These are phyloP conservation scores for Lentinula edodes DNA, from an alignment of 768 basidiomycete species.

Conservation along the genomic window DNA sequence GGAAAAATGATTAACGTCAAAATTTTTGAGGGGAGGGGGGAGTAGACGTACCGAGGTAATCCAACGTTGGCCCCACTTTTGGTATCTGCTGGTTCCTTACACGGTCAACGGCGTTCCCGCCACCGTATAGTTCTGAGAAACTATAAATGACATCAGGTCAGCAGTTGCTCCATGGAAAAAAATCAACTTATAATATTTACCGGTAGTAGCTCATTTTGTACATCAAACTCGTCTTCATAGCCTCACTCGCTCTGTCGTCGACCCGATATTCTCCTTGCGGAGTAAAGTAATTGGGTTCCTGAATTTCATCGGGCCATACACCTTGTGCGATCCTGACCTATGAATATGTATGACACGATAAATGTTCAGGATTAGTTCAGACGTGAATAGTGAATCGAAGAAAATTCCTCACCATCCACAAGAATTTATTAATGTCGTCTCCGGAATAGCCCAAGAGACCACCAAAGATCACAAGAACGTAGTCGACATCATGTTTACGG, in stretches of 20 bases:
- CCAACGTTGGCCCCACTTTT: constrained; percentile 68
- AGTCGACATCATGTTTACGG: constrained; percentile 95
- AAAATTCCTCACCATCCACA: constrained; percentile 88
- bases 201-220: constrained; percentile 99
- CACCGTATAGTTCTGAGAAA: constrained; percentile 84
- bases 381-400: not conserved
- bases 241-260: constrained; percentile 73
- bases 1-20: not conserved
- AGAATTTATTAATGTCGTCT: constrained; percentile 99
- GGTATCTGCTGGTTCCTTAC: constrained; percentile 88
- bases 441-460: constrained; percentile 95
- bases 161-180: not conserved
- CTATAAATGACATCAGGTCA: constrained; percentile 28
- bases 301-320: constrained; percentile 97
- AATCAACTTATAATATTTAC: constrained; percentile 26
- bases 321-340: constrained; percentile 74
- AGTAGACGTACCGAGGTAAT: constrained; percentile 70
- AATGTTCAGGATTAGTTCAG: not conserved
- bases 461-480: constrained; percentile 96
- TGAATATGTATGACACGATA: not conserved
- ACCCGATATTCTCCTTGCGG: constrained; percentile 88
- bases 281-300: constrained; percentile 93
- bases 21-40: constrained; percentile 6
- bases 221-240: constrained; percentile 97
- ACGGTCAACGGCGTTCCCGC: constrained; percentile 67